Evolutionary conservation across 2,329 filamentous ascomycete species (phyloP), one percentile per base, ranked within the genome.

Genomic region (Cytospora piceicola): DNA sequence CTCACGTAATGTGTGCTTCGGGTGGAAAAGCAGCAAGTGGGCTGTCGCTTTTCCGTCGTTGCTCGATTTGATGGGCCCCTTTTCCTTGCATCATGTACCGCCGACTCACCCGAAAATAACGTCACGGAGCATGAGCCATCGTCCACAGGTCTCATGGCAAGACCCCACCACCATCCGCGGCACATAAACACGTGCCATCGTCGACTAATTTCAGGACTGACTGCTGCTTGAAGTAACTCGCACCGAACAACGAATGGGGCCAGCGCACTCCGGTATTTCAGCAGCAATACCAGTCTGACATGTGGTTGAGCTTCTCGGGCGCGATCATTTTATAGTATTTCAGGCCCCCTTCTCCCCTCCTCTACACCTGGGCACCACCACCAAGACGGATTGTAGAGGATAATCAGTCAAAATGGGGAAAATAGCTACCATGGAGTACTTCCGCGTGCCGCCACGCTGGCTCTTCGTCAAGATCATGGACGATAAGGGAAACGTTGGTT

Each of bases 401-500:
- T 17, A 11, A 17, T 12, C 59, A 67, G 22, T 12, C 59, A 67
- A 60, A 3, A 88, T 88, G 86, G 81, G 80, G 2, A 86, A 85
- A 69, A 89, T 90, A 72, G 81, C 82, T 68, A 80, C 72, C 15
- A 84, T 90, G 30, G 87, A 90, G 71, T 88, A 89, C 72, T 90
- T 90, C 73, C 82, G 87, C 32, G 85, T 90, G 29, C 84, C 85
- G 58, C 88, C 88, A 24, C 79, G 87, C 57, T 90, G 87, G 88
- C 81, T 90, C 3, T 90, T 90, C 68, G 87, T 90, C 71, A 90
- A 90, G 72, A 82, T 90, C 67, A 85, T 81, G 3, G 87, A 90
- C 72, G 82, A 84, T 46, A 79, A 81, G 4, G 86, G 82, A 4
- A 79, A 82, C 36, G 78, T 80, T 69, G 88, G 88, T 7, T 90